These are phyloP conservation scores for Cladosporium austrohemisphaericum DNA, from an alignment of 2,329 filamentous ascomycete species.

Conservation along the genomic window DNA sequence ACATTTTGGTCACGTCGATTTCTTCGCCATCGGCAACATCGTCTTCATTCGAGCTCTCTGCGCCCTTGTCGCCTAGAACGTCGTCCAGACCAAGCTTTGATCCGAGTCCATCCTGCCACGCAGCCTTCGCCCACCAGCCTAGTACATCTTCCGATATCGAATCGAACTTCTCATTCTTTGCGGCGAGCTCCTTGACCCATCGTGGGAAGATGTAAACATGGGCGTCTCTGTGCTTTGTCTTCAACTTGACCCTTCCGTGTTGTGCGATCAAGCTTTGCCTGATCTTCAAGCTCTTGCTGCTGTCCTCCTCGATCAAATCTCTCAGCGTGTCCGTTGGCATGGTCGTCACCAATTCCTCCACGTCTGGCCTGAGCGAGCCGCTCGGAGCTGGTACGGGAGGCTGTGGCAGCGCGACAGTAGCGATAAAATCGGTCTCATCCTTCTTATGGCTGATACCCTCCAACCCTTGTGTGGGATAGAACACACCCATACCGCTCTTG, in stretches of 20 bases:
- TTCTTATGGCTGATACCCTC: slow-evolving; percentile 71
- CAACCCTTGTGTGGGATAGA: slow-evolving; percentile 76
- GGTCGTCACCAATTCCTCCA: slow-evolving; percentile 78
- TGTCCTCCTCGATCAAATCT: slow-evolving; percentile 70
- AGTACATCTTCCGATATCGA: slow-evolving; percentile 88
- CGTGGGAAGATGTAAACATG: slow-evolving; percentile 92
- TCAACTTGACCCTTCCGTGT: slow-evolving; percentile 72
- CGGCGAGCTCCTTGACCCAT: slow-evolving; percentile 84
- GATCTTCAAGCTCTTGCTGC: slow-evolving; percentile 67
- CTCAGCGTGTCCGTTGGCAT: slow-evolving; percentile 87
- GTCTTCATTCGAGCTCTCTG: slow-evolving; percentile 27
- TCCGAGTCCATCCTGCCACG: slow-evolving; percentile 78
- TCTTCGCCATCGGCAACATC: slow-evolving; percentile 47
- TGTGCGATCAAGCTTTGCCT: slow-evolving; percentile 70
- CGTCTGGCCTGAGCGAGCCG: slow-evolving; percentile 61
- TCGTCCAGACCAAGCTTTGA: slow-evolving; percentile 71
- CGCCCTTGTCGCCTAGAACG: slow-evolving; percentile 52
- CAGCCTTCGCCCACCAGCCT: slow-evolving; percentile 92
- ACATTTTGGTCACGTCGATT: slow-evolving; percentile 43
- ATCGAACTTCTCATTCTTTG: slow-evolving; percentile 74
- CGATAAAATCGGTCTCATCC: slow-evolving; percentile 90
- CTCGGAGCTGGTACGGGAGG: slow-evolving; percentile 57
- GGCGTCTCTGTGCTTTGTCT: slow-evolving; percentile 81
- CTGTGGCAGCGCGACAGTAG: slow-evolving; percentile 64
- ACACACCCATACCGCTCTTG: slow-evolving; percentile 81